Percentiles rank a stretch among this genome's conserved stretches.
phyloP scores from a whole-genome alignment of 495 filamentous ascomycete species.

The Daldinia childiae region DNA sequence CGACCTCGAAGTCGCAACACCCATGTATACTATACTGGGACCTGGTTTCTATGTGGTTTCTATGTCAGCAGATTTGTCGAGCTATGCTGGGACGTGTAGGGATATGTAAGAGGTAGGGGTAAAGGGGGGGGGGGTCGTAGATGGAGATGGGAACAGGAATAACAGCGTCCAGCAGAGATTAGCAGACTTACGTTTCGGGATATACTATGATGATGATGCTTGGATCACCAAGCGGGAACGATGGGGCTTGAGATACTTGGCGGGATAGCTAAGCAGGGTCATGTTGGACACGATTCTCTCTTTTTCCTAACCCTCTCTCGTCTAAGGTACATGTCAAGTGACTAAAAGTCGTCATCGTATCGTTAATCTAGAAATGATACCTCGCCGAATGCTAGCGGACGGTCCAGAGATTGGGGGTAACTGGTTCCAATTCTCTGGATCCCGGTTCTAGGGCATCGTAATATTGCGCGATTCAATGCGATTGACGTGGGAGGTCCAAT shows the following conservation, averaged over 20 bases:
- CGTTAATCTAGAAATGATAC: conserved; percentile 30
- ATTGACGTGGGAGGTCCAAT: conserved; percentile 41
- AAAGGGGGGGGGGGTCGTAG: conserved; percentile 19
- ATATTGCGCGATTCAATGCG: conserved; percentile 61
- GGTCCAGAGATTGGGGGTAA: conserved; percentile 30
- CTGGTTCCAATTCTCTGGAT: conserved; percentile 44
- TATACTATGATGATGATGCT: conserved; percentile 39
- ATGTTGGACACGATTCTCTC: conserved; percentile 8
- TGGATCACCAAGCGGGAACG: conserved; percentile 38
- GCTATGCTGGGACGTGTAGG: conserved; percentile 23
- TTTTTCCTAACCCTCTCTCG: background rate
- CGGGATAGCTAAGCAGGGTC: conserved; percentile 29
- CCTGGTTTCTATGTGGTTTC: conserved; percentile 16
- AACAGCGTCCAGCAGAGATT: conserved; percentile 23
- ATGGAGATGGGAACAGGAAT: conserved; percentile 21
- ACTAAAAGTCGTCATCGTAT: conserved; percentile 35
- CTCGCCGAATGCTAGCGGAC: conserved; percentile 26
- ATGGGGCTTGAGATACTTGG: conserved; percentile 35
- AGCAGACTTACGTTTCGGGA: conserved; percentile 40
- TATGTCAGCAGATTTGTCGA: conserved; percentile 33
- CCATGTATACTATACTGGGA: conserved; percentile 18
- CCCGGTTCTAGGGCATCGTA: conserved; percentile 49
- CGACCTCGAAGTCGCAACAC: conserved; percentile 15
- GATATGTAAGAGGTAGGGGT: conserved; percentile 17
- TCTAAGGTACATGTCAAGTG: conserved; percentile 29